phyloP scores from a whole-genome alignment of 2,329 filamentous ascomycete genomes.

The Penicillium sp. region DNA sequence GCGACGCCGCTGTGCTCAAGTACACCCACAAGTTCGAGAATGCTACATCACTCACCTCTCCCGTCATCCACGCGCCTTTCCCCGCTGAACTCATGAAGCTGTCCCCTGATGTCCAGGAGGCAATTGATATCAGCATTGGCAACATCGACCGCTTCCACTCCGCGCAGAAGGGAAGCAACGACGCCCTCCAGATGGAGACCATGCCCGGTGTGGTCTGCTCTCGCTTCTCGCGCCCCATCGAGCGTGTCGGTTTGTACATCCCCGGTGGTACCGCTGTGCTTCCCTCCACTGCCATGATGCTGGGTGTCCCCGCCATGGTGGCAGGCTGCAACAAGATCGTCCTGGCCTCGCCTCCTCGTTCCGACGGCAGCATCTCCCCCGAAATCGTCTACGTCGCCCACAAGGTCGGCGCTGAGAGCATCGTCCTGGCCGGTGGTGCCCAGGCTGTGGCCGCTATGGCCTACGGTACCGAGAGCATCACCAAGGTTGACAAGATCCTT shows the following conservation, averaged over 20 bases:
- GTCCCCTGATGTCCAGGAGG: conserved; percentile 75
- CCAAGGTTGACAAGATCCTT: conserved; percentile 97
- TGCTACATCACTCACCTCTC: conserved; percentile 83
- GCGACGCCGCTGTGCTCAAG: conserved; percentile 82
- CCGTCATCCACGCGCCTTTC: conserved; percentile 88
- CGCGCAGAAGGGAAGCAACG: conserved; percentile 75
- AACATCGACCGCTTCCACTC: conserved; percentile 95
- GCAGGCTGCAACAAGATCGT: conserved; percentile 95
- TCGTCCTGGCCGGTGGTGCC: conserved; percentile 91
- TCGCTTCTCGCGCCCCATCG: conserved; percentile 87
- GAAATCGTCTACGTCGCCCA: conserved; percentile 97
- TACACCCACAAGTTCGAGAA: conserved; percentile 99
- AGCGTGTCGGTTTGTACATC: conserved; percentile 93
- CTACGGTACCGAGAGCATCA: conserved; percentile 91
- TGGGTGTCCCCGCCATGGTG: conserved; percentile 96
- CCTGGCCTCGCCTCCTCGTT: conserved; percentile 82
- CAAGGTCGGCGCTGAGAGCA: conserved; percentile 93
- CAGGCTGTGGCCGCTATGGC: conserved; percentile 96
- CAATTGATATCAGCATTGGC: conserved; percentile 91
- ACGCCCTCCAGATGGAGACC: conserved; percentile 82
- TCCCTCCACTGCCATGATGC: conserved; percentile 94
- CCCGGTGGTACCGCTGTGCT: conserved; percentile 96
- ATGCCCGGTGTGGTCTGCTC: conserved; percentile 97
- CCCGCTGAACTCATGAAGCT: conserved; percentile 81
- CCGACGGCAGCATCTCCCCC: conserved; percentile 86